Base-by-base conservation (phyloP, 2,329 filamentous ascomycete species). In the Aaosphaeria pasadenensis region DNA sequence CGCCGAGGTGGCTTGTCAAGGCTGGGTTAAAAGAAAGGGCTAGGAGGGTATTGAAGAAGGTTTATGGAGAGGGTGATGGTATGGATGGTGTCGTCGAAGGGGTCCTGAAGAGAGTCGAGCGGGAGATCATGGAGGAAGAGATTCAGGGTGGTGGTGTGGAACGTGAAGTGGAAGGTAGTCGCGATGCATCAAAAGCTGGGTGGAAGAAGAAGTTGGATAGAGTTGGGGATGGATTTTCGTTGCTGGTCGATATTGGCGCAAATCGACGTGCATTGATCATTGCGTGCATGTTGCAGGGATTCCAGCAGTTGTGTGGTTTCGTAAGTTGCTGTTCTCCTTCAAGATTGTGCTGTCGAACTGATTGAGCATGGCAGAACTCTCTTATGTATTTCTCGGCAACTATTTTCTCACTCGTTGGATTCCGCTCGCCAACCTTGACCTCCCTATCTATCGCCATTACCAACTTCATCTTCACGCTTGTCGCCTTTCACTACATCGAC, bases 1-100 rank as follows among this genome's bases (percentile, higher is more conserved):
- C 89, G 9, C 92, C 92, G 32, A 79, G 92, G 28, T 96, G 89
- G 87, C 77, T 96, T 24, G 85, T 95, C 17, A 86, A 85, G 64
- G 82, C 79, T 3, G 86, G 85, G 1, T 76, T 78, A 42, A 77
- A 78, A 3, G 74, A 74, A 4, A 79, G 81, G 51, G 92, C 91
- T 4, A 80, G 79, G 52, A 61, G 59, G 4, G 83, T 96, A 2
- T 73, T 96, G 17, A 50, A 41, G 31, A 82, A 78, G 51, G 82
- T 91, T 2, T 86, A 87, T 49, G 82, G 83, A 4, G 82, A 83
- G 4, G 58, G 55, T 3, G 53, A 56, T 9, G 56, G 50, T 4
- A 50, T 70, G 3, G 69, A 71, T 13, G 71, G 74, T 6, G 70
- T 81, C 35, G 83, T 85, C 0, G 80, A 84, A 42, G 70, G 67